Percentiles rank a stretch among this genome's conserved stretches.
Conservation (phyloP, 140 eudicot genomes). For the Erigeron philadelphicus region DNA sequence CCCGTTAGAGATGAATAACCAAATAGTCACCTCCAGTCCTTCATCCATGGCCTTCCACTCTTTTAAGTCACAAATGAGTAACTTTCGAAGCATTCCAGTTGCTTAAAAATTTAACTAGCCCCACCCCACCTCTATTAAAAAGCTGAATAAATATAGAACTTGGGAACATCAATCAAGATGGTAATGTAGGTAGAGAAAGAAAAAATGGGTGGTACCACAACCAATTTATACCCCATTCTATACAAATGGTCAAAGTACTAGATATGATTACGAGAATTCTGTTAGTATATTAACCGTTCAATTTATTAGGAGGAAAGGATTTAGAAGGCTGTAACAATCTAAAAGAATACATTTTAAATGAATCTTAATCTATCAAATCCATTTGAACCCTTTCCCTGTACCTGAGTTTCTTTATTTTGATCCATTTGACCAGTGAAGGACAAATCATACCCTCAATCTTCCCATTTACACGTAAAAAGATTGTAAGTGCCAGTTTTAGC, state of each 20-base stretch:
- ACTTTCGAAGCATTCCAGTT: not conserved
- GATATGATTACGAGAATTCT: not conserved
- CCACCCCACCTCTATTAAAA: not conserved
- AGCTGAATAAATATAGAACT: too few relatives aligned
- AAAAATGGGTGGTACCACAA: too few relatives aligned
- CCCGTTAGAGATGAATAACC: not conserved
- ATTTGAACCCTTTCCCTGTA: not conserved
- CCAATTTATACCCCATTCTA: not conserved
- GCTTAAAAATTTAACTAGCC: not conserved
- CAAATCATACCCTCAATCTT: not conserved
- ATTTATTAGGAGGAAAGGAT: too few relatives aligned
- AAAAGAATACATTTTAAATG: too few relatives aligned
- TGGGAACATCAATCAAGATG: too few relatives aligned
- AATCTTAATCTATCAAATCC: not conserved
- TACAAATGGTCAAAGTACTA: not conserved
- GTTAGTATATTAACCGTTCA: too few relatives aligned
- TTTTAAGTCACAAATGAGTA: not conserved
- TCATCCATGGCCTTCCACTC: not conserved
- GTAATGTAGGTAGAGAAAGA: too few relatives aligned
- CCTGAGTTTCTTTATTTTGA: not conserved
- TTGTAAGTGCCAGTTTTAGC: not conserved
- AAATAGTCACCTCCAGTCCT: not conserved
- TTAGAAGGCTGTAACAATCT: too few relatives aligned
- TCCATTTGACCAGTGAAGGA: conserved; percentile 6
- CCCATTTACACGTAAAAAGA: not conserved